Percentiles rank a stretch among this genome's conserved stretches.
These are phyloP conservation scores for Karstenula rhodostoma DNA, from an alignment of 2,329 filamentous ascomycete genomes.

Conservation along the genomic window DNA sequence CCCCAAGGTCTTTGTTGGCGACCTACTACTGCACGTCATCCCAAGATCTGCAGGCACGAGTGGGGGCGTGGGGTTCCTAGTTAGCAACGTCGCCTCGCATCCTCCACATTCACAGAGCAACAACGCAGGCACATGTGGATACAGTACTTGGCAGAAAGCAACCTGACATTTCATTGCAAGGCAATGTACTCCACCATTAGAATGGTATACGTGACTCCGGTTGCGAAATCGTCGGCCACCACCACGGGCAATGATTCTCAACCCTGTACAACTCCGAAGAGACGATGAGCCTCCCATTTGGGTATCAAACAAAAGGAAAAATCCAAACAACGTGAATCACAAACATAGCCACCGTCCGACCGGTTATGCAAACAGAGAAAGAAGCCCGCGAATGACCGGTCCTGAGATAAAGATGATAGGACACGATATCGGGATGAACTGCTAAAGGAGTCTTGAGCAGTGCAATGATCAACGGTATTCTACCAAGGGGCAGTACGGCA, in stretches of 20 bases:
- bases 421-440: background rate
- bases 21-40: background rate
- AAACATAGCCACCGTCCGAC: background rate
- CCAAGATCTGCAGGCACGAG: background rate
- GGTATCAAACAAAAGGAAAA: constrained; percentile 8
- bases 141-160: background rate
- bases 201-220: background rate
- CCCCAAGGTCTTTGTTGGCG: background rate
- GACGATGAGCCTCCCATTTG: background rate
- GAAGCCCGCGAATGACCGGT: background rate
- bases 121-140: background rate
- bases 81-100: background rate
- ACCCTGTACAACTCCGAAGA: background rate
- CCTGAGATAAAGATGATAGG: background rate
- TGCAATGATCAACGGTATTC: background rate
- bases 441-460: constrained; percentile 13
- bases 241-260: background rate
- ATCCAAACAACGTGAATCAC: background rate
- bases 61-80: background rate
- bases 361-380: background rate
- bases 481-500: constrained; percentile 3
- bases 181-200: background rate
- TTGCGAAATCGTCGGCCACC: background rate
- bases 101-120: background rate
- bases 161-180: background rate